Conservation (phyloP, 768 basidiomycete species). For the Leucocoprinus leucothites region DNA sequence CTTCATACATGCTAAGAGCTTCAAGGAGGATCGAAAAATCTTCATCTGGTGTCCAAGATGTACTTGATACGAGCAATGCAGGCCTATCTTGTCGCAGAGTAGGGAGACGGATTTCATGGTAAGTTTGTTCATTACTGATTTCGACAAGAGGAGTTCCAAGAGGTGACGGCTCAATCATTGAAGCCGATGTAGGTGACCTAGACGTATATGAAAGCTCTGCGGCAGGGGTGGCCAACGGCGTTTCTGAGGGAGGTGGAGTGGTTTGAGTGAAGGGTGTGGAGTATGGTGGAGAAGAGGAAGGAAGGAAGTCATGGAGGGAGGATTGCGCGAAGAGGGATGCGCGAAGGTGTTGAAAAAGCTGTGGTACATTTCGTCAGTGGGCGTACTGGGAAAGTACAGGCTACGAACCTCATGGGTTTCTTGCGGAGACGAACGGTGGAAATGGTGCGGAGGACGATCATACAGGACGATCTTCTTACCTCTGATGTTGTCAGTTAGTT, state of each 20-base stretch:
- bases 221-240: constrained; percentile 1
- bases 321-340: constrained; percentile 29
- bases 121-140: constrained; percentile 22
- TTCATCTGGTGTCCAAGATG: constrained; percentile 97
- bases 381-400: not conserved
- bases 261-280: constrained; percentile 60
- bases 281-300: constrained; percentile 47
- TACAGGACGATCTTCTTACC: constrained; percentile 78
- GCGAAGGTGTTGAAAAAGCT: constrained; percentile 53
- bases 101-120: constrained; percentile 37
- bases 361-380: not conserved
- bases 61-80: constrained; percentile 86
- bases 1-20: constrained; percentile 72
- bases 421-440: constrained; percentile 64
- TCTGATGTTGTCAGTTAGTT: constrained; percentile 35
- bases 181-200: not conserved
- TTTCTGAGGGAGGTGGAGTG: constrained; percentile 14
- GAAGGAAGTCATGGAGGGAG: constrained; percentile 47
- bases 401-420: constrained; percentile 70
- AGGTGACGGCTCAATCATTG: not conserved
- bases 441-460: constrained; percentile 87
- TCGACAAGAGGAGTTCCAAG: constrained; percentile 23
- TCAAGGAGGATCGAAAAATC: constrained; percentile 84
- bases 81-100: constrained; percentile 69
- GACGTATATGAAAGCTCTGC: not conserved